Conservation (phyloP, 495 filamentous ascomycete species). For the Umbilicaria muhlenbergii region DNA sequence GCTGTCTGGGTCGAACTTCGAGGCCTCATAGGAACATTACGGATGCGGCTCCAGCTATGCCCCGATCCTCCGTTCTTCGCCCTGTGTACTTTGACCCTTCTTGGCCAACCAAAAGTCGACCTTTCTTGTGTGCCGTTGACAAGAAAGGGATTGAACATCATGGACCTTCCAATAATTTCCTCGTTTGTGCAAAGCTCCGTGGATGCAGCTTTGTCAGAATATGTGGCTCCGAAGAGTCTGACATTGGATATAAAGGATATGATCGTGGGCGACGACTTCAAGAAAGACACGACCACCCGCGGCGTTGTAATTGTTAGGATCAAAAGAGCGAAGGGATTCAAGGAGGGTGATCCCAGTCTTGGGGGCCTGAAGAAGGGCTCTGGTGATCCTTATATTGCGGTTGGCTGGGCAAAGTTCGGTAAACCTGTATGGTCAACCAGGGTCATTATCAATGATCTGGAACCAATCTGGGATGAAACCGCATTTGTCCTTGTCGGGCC, state of each 20-base stretch:
- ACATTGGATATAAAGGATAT: conserved; percentile 60
- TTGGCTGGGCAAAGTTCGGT: conserved; percentile 62
- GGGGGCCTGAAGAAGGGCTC: conserved; percentile 38
- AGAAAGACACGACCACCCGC: conserved; percentile 48
- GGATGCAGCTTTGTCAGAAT: conserved; percentile 52
- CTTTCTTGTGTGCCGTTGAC: conserved; percentile 51
- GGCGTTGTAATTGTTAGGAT: conserved; percentile 51
- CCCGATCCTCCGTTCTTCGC: conserved; percentile 60
- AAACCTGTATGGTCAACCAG: conserved; percentile 49
- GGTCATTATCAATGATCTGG: conserved; percentile 44
- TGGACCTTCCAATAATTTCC: conserved; percentile 55
- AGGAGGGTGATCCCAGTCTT: conserved; percentile 45
- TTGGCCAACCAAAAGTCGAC: conserved; percentile 63
- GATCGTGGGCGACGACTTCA: conserved; percentile 60
- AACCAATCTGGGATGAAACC: conserved; percentile 52
- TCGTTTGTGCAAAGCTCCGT: conserved; percentile 60
- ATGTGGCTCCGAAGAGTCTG: conserved; percentile 58
- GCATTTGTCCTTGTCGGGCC: conserved; percentile 46
- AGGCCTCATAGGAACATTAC: conserved; percentile 47
- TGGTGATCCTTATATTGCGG: conserved; percentile 51
- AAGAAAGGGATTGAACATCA: conserved; percentile 50
- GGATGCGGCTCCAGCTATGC: conserved; percentile 48
- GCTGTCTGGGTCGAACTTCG: conserved; percentile 58
- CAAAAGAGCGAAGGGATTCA: conserved; percentile 46
- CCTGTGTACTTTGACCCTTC: conserved; percentile 52